Evolutionary conservation across 1,284 basidiomycete species (phyloP).

Genomic region (Pseudomicrostroma phylloplanum): DNA sequence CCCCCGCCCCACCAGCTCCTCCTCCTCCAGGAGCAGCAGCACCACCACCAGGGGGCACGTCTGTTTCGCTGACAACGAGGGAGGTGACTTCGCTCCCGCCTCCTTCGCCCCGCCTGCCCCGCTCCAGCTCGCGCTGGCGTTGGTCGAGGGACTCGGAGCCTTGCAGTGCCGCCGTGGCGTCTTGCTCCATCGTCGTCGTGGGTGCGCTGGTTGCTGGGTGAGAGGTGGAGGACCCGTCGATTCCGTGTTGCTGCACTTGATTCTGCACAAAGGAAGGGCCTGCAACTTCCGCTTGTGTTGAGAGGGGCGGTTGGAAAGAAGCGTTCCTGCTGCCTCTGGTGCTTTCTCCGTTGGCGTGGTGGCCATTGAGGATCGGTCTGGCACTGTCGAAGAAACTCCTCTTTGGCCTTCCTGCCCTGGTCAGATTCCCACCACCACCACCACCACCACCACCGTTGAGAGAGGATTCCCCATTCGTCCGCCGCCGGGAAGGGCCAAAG

Average conservation of each 20-base stretch:
- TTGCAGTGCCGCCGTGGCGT: not conserved
- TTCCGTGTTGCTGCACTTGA: not conserved
- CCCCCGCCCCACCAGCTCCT: too few species aligned
- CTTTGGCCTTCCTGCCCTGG: not conserved
- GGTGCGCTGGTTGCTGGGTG: not conserved
- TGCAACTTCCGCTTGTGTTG: not conserved
- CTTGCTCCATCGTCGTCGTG: not conserved
- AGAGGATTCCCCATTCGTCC: not conserved
- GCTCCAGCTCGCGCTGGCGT: constrained; percentile 1
- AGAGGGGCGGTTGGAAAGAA: not conserved
- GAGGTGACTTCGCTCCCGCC: constrained; percentile 1
- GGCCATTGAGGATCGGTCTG: not conserved
- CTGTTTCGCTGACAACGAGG: too few species aligned
- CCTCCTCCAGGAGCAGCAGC: too few species aligned
- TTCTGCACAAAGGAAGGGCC: too few species aligned
- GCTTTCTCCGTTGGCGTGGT: not conserved
- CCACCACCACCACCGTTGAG: not conserved
- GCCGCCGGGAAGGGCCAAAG: not conserved
- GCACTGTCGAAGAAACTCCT: constrained; percentile 1
- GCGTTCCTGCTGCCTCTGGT: not conserved
- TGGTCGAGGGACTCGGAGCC: not conserved
- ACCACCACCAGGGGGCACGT: too few species aligned
- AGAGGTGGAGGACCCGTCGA: not conserved
- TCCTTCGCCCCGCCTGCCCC: constrained; percentile 1
- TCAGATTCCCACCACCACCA: not conserved